These are phyloP conservation scores for Saururus chinensis DNA, from an alignment of 164 flowering plant genomes.

Conservation along the genomic window DNA sequence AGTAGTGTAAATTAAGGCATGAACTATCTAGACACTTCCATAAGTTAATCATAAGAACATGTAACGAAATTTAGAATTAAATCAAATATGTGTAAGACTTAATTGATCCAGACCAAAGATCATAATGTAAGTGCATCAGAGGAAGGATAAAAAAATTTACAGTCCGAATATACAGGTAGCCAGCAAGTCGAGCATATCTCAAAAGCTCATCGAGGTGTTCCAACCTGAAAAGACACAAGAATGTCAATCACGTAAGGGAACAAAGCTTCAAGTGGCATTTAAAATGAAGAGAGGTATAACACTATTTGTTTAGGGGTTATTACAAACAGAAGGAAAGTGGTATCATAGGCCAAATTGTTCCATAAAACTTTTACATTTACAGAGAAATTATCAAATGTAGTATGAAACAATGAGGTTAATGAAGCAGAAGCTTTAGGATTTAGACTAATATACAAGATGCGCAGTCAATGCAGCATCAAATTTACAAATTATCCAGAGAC, in stretches of 20 bases:
- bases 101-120: not conserved
- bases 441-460: too few relatives aligned
- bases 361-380: too few relatives aligned
- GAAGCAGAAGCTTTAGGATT: too few relatives aligned
- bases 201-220: slow-evolving; percentile 80
- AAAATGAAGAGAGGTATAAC: too few relatives aligned
- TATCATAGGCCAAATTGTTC: too few relatives aligned
- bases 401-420: too few relatives aligned
- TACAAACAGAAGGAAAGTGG: too few relatives aligned
- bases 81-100: too few relatives aligned
- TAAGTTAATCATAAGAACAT: not conserved
- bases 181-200: slow-evolving; percentile 76
- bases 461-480: too few relatives aligned
- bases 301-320: too few relatives aligned
- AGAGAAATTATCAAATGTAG: too few relatives aligned
- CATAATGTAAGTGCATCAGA: not conserved
- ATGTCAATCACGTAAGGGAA: not conserved
- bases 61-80: not conserved
- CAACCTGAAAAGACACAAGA: slow-evolving; percentile 39
- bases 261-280: not conserved
- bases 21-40: not conserved
- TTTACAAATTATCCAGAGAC: too few relatives aligned
- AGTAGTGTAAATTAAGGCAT: not conserved
- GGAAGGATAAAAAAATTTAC: slow-evolving; percentile 26
- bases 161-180: slow-evolving; percentile 72